Percentiles rank a stretch among this genome's conserved stretches.
Evolutionary conservation across 768 basidiomycete species (phyloP).

Genomic region (Suillus americanus): DNA sequence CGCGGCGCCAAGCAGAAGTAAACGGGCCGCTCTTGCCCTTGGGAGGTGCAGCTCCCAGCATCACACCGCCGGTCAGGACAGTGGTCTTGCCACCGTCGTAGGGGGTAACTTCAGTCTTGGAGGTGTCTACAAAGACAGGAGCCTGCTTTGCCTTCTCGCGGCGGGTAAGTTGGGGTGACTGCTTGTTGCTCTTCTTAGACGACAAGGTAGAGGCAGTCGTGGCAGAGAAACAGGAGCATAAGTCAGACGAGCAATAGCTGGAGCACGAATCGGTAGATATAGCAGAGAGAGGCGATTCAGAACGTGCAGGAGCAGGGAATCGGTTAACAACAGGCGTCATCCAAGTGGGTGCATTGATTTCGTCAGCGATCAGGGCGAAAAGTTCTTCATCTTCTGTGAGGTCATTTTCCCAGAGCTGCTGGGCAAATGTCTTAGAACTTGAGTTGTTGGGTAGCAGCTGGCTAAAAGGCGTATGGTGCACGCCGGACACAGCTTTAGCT

Average conservation of each 20-base stretch:
- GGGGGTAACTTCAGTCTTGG: constrained; percentile 78
- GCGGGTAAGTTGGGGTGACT: constrained; percentile 56
- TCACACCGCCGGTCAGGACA: constrained; percentile 83
- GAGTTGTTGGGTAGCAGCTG: constrained; percentile 15
- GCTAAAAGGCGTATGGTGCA: constrained; percentile 13
- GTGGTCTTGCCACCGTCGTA: constrained; percentile 90
- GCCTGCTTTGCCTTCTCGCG: constrained; percentile 68
- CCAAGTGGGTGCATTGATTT: constrained; percentile 70
- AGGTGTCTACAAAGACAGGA: constrained; percentile 69
- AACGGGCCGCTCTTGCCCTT: constrained; percentile 28
- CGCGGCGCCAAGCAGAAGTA: constrained; percentile 57
- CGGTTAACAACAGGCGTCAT: constrained; percentile 60
- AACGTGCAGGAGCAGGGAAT: constrained; percentile 54
- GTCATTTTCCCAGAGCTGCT: constrained; percentile 73
- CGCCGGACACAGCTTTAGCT: constrained; percentile 21
- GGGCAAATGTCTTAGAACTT: constrained; percentile 61
- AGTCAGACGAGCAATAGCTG: constrained; percentile 66
- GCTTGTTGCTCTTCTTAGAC: constrained; percentile 36
- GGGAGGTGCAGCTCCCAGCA: constrained; percentile 58
- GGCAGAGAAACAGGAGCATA: constrained; percentile 70
- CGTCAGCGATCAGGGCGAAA: constrained; percentile 72
- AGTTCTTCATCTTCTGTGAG: constrained; percentile 69
- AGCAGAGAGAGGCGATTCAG: constrained; percentile 58
- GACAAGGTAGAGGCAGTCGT: constrained; percentile 57
- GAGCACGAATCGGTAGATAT: constrained; percentile 52